Conservation (phyloP, 495 filamentous ascomycete genomes). For the Daldinia grandis region DNA sequence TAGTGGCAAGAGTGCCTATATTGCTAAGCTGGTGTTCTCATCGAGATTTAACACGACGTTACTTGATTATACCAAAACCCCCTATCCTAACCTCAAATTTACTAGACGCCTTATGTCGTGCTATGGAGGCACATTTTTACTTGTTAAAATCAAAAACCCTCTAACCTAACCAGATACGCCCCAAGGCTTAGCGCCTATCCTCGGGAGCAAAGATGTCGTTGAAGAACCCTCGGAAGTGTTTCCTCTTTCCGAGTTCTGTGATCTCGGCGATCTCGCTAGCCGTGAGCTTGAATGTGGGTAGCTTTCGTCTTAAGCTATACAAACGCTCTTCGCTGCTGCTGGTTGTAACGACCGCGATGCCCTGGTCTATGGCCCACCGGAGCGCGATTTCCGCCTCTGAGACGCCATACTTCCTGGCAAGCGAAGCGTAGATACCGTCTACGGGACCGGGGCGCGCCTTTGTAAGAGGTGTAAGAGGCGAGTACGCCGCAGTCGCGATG, state of each 20-base stretch:
- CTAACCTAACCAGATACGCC: not conserved
- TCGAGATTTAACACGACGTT: constrained; percentile 8
- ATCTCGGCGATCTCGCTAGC: constrained; percentile 76
- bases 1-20: not conserved
- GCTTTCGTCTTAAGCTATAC: constrained; percentile 59
- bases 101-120: not conserved
- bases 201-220: constrained; percentile 63
- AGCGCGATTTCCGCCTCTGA: constrained; percentile 72
- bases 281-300: constrained; percentile 74
- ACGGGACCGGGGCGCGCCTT: constrained; percentile 74
- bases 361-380: constrained; percentile 84
- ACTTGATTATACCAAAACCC: not conserved
- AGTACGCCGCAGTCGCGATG: constrained; percentile 77
- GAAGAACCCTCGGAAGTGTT: constrained; percentile 78
- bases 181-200: constrained; percentile 62
- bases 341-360: constrained; percentile 79
- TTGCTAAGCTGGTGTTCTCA: constrained; percentile 8
- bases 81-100: constrained; percentile 4
- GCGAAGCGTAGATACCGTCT: constrained; percentile 64
- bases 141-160: not conserved
- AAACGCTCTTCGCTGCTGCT: constrained; percentile 76
- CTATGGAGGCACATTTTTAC: not conserved
- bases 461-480: constrained; percentile 69
- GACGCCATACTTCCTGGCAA: constrained; percentile 84
- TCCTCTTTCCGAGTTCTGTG: constrained; percentile 64